phyloP scores from a whole-genome alignment of 805 yeast species.

The Kazachstania kunashirensis region DNA sequence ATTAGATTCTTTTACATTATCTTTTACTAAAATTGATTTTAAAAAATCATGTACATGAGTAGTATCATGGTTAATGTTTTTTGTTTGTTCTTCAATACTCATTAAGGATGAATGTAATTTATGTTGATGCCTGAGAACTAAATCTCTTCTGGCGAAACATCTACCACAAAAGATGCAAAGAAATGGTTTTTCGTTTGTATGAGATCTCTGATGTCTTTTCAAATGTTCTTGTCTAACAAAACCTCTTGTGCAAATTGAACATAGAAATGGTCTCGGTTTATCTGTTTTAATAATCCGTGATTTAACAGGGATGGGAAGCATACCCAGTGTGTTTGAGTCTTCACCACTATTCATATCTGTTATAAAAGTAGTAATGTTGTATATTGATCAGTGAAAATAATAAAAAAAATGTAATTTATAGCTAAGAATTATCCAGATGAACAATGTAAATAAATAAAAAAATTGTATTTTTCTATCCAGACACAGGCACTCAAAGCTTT shows the following conservation, averaged over 20 bases:
- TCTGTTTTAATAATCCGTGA: slow-evolving; percentile 76
- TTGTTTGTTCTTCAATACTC: slow-evolving; percentile 19
- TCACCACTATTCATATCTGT: too few relatives aligned
- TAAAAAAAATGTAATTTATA: too few relatives aligned
- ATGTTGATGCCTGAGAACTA: slow-evolving; percentile 87
- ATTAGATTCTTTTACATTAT: neutral
- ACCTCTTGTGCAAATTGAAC: slow-evolving; percentile 84
- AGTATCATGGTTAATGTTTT: slow-evolving; percentile 1
- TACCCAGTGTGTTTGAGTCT: too few relatives aligned
- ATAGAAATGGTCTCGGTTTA: slow-evolving; percentile 87
- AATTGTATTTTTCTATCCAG: too few relatives aligned
- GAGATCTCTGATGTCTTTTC: slow-evolving; percentile 88
- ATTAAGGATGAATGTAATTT: slow-evolving; percentile 59
- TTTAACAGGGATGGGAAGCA: slow-evolving; percentile 71
- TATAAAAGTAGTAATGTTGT: too few relatives aligned
- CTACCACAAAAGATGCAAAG: slow-evolving; percentile 95
- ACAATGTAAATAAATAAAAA: too few relatives aligned
- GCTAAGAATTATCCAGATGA: too few relatives aligned
- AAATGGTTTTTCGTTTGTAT: slow-evolving; percentile 93
- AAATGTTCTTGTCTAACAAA: slow-evolving; percentile 92
- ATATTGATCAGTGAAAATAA: too few relatives aligned
- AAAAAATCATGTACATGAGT: neutral
- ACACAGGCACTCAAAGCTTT: too few relatives aligned
- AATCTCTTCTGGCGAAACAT: slow-evolving; percentile 82
- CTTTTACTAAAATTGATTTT: neutral